These are phyloP conservation scores for Lepidium aucheri DNA, from an alignment of 345 rosid species.

Conservation along the genomic window DNA sequence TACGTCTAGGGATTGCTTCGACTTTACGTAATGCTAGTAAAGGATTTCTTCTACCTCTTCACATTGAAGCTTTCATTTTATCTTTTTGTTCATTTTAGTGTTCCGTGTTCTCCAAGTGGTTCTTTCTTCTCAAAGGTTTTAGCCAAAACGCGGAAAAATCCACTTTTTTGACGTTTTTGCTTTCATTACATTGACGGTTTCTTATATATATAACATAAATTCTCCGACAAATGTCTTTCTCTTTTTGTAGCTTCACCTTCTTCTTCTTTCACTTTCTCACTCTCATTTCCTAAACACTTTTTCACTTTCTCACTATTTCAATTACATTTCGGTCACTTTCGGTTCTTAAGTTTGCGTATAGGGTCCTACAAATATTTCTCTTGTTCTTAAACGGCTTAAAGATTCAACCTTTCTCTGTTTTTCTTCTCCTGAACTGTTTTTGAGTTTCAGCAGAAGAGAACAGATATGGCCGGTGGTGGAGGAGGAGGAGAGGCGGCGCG, in stretches of 20 bases:
- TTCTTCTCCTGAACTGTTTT: not conserved
- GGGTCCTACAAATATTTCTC: not conserved
- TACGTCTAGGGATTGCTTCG: constrained; percentile 11
- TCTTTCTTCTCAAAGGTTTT: constrained; percentile 27
- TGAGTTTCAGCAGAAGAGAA: constrained; percentile 1
- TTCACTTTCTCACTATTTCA: too few relatives aligned
- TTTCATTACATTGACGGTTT: constrained; percentile 9
- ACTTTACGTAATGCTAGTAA: constrained; percentile 10
- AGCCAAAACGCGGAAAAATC: constrained; percentile 20
- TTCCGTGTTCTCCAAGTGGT: constrained; percentile 30
- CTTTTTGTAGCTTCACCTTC: constrained; percentile 16
- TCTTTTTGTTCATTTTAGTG: not conserved
- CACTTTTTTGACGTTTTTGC: constrained; percentile 24
- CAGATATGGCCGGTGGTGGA: constrained; percentile 40
- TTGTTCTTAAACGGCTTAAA: not conserved
- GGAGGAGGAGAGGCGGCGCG: constrained; percentile 62
- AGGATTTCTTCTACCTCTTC: constrained; percentile 11
- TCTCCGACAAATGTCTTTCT: constrained; percentile 21
- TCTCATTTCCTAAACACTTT: not conserved
- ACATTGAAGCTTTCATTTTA: not conserved
- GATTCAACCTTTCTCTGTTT: not conserved
- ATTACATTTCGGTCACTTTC: not conserved
- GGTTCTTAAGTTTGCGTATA: not conserved
- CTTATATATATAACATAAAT: not conserved
- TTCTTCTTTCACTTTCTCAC: constrained; percentile 19